These are phyloP conservation scores for Suhomyces ambrosiae DNA, from an alignment of 1,139 yeast species.

Conservation along the genomic window DNA sequence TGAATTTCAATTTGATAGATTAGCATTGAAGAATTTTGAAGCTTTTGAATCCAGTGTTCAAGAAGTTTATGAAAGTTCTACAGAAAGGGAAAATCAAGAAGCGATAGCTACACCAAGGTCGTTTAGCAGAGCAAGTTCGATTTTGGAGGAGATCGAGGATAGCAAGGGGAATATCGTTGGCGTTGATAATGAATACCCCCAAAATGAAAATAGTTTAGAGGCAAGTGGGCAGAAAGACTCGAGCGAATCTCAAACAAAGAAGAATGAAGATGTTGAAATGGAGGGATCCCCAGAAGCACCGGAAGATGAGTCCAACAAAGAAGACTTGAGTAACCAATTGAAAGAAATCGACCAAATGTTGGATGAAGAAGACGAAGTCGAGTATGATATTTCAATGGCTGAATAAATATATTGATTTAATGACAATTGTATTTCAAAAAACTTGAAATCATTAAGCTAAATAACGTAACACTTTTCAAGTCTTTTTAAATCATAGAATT, in stretches of 20 bases:
- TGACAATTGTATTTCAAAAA: background rate
- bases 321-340: constrained; percentile 23
- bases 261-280: constrained; percentile 15
- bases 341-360: constrained; percentile 39
- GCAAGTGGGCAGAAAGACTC: constrained; percentile 1
- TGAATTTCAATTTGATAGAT: constrained; percentile 44
- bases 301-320: constrained; percentile 6
- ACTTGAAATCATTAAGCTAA: too few species aligned
- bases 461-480: background rate
- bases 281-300: constrained; percentile 5
- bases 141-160: constrained; percentile 17
- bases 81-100: constrained; percentile 22
- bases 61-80: constrained; percentile 31
- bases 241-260: constrained; percentile 9
- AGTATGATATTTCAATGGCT: constrained; percentile 36
- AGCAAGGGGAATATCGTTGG: constrained; percentile 8
- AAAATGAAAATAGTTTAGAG: constrained; percentile 2
- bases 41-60: constrained; percentile 40
- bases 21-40: constrained; percentile 49
- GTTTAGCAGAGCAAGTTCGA: constrained; percentile 18
- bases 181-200: background rate
- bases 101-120: constrained; percentile 6
- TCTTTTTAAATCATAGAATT: too few species aligned
- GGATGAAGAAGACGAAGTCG: constrained; percentile 46
- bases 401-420: constrained; percentile 7